Evolutionary conservation across 352 stramenopile genomes (phyloP), one percentile per base, ranked within the genome.

Genomic region (Phytophthora cryptogea): DNA sequence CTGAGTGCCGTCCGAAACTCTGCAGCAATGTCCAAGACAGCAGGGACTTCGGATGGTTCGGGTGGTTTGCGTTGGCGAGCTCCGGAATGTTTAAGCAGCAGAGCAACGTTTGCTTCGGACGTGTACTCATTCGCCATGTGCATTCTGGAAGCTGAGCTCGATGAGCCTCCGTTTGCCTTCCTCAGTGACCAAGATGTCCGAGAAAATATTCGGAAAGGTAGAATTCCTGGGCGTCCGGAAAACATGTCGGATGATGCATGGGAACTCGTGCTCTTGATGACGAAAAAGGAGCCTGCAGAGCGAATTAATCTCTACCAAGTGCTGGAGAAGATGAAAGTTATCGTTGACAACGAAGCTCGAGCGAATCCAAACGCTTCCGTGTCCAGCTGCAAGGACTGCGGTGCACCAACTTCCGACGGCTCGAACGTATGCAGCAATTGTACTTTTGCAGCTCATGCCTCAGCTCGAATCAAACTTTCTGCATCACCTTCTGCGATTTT

Each of bases 81-180:
- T 3, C 70, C 70, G 1, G 66, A 76, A 50, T 76, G 70, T 41
- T 39, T 74, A 1, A 64, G 35, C 13, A 33, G 8, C 16, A 23
- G 26, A 20, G 54, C 62, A 4, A 76, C 56, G 5, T 62, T 69
- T 60, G 9, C 53, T 54, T 50, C 65, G 20, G 27, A 70, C 59
- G 66, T 73, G 40, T 80, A 72, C 43, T 72, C 67, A 0, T 63
- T 76, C 13, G 71, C 53, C 0, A 66, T 74, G 59, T 72, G 66
- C 35, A 66, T 79, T 10, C 53, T 74, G 13, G 55, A 76, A 53
- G 63, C 59, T 26, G 26, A 51, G 17, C 60, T 59, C 0, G 44
- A 43, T 13, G 66, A 71, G 20, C 45, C 62, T 10, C 66, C 66
- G 5, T 76, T 51, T 42, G 45, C 39, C 27, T 54, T 44, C 37